Evolutionary conservation across 202 grass and related monocot species (phyloP), one percentile per base, ranked within the genome.

Genomic region (Panicum hallii): DNA sequence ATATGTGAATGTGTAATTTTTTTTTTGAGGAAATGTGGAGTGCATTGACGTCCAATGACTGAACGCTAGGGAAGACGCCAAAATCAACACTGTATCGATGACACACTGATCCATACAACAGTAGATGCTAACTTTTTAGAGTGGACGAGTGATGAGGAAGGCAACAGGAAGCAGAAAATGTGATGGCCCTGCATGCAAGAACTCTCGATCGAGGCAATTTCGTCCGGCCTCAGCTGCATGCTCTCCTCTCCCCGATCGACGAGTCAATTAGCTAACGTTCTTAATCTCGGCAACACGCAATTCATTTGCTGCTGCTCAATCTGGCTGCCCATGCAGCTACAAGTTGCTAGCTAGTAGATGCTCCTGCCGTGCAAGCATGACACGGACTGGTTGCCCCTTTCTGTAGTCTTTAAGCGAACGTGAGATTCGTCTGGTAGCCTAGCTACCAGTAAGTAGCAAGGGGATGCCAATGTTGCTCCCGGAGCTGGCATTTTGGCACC

Each of bases 391-490:
- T 75, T 40, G 76, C 62, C 68, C 68, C 76, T 75, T 85, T 80
- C 12, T 75, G 69, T 75, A 84, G 76, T 77, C 78, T 76, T 81
- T 23, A 80, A 85, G 82, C 50, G 55, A 80, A 52, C 70, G 46
- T 81, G 44, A 75, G 87, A 81, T 85, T 81, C 52, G 72, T 80
- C 87, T n/a, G n/a, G n/a, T n/a, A n/a, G n/a, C n/a, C n/a, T 58
- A 26, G 26, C 26, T 26, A 26, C 26, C 26, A 26, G 26, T 1
- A 26, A 26, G 26, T 26, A 26, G 26, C 26, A 26, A 26, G 5
- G 8, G 19, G 16, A 48, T n/a, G 38, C 30, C n/a, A 26, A 26
- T 26, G 26, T 26, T 26, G 26, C 26, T 26, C 16, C 49, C 4
- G 49, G 30, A 55, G 34, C 64, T 34, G 34, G 34, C 34, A 34